A percentile compares a stretch with the other conserved stretches of the same genome.
Conservation (phyloP, 805 yeast genomes). For the Schwanniomyces sp. region DNA sequence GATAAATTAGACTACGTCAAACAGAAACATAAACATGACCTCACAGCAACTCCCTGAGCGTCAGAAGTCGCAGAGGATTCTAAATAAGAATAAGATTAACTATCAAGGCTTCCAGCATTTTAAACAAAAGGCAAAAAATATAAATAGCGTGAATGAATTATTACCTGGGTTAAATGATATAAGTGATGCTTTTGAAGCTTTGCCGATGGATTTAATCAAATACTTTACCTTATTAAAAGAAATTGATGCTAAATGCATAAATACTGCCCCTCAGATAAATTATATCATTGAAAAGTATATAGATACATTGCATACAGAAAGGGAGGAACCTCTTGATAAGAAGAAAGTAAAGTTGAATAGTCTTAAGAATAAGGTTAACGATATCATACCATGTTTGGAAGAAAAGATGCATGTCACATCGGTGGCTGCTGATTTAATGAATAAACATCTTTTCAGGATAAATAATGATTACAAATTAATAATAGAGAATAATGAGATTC, state of each 20-base stretch:
- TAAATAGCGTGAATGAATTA: conserved; percentile 35
- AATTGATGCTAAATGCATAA: conserved; percentile 90
- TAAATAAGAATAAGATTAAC: conserved; percentile 7
- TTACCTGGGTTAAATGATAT: conserved; percentile 89
- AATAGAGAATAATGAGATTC: conserved; percentile 72
- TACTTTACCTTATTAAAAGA: conserved; percentile 88
- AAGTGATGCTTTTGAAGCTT: conserved; percentile 85
- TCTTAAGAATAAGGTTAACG: conserved; percentile 52
- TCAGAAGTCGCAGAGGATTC: conserved; percentile 24
- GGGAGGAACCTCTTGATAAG: conserved; percentile 21
- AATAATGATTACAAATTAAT: conserved; percentile 80
- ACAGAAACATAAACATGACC: conserved; percentile 1
- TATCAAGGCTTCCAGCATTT: conserved; percentile 29
- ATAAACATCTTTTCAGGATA: conserved; percentile 67
- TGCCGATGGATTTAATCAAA: conserved; percentile 79
- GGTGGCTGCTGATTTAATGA: conserved; percentile 77
- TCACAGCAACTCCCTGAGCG: conserved; percentile 25
- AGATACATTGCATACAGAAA: conserved; percentile 15
- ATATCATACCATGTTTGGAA: conserved; percentile 87
- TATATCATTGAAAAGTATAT: conserved; percentile 50
- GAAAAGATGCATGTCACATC: conserved; percentile 98
- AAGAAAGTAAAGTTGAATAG: conserved; percentile 32
- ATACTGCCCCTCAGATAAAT: conserved; percentile 67
- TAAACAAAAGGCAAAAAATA: conserved; percentile 31
- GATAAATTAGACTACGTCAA: neutral